Evolutionary conservation across 129 eudicot species (phyloP).

Genomic region (Saposhnikovia divaricata): DNA sequence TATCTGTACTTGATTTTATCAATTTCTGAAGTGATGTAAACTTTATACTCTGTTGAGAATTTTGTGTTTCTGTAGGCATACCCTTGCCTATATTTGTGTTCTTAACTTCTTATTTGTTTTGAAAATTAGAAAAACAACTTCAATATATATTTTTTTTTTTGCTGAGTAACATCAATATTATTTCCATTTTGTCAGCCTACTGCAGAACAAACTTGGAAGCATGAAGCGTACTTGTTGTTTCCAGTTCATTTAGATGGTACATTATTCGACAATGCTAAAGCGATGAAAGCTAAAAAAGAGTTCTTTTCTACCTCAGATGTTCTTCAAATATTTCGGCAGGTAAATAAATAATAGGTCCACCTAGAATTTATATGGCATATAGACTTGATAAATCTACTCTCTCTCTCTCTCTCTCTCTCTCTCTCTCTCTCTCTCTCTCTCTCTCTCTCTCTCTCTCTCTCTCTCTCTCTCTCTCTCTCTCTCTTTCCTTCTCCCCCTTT

Average conservation of each 20-base stretch:
- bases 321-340: conserved; percentile 91
- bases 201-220: conserved; percentile 67
- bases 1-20: background rate
- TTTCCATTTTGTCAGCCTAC: conserved; percentile 32
- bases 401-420: background rate
- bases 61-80: background rate
- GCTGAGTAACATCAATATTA: background rate
- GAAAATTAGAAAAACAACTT: background rate
- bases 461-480: too few relatives aligned
- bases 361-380: background rate
- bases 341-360: conserved; percentile 11
- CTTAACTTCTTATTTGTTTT: background rate
- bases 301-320: conserved; percentile 77
- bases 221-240: conserved; percentile 90
- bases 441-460: too few relatives aligned
- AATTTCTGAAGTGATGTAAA: background rate
- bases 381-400: background rate
- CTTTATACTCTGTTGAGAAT: background rate
- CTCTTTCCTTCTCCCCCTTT: background rate
- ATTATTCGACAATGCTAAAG: conserved; percentile 52
- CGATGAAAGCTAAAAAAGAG: conserved; percentile 74
- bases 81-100: background rate
- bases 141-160: too few relatives aligned
- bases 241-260: conserved; percentile 95
- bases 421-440: too few relatives aligned